Evolutionary conservation across 2,329 filamentous ascomycete species (phyloP), one percentile per base, ranked within the genome.

Genomic region (Zasmidium citrigriseum): DNA sequence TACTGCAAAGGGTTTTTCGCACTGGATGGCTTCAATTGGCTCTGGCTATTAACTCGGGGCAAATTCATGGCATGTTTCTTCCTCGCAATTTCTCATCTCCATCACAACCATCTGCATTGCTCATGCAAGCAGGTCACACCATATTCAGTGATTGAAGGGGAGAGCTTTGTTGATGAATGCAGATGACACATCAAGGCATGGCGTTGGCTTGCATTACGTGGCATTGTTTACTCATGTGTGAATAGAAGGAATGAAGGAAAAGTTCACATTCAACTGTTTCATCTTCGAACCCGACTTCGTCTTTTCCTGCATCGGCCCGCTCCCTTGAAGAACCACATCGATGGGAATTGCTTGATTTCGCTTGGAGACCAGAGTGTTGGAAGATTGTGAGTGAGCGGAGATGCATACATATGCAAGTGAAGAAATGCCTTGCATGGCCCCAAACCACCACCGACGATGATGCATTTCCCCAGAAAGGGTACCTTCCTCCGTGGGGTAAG

Each of bases 1-100:
- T 64, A 50, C 60, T 64, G 63, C 61, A 57, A 57, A 54, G 54
- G 7, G 18, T 2, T 23, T 49, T 48, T 41, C 24, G 45, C 23
- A 47, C 45, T 46, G 54, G 54, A 56, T 56, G 34, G 34, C 34
- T 41, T 7, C 34, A 29, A 29, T 41, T 41, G 52, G 52, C 34
- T 41, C 34, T 41, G 34, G 34, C 34, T 41, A 41, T 41, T 41
- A 29, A 56, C 46, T 46, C 44, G 18, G 45, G 45, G 45, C 20
- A 41, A 41, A 41, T 41, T 51, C 47, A 46, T 56, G 45, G 54
- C 46, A 49, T 50, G 46, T 27, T 22, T 54, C 12, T 27, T 20
- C 18, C 18, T 41, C 34, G 34, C 34, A 41, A 9, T 11, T 16
- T 9, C n/a, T n/a, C 7, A 4, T 41, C 4, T 41, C 14, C 34